Conservation (phyloP, 179 eudicot genomes). For the Spergularia azorica region DNA sequence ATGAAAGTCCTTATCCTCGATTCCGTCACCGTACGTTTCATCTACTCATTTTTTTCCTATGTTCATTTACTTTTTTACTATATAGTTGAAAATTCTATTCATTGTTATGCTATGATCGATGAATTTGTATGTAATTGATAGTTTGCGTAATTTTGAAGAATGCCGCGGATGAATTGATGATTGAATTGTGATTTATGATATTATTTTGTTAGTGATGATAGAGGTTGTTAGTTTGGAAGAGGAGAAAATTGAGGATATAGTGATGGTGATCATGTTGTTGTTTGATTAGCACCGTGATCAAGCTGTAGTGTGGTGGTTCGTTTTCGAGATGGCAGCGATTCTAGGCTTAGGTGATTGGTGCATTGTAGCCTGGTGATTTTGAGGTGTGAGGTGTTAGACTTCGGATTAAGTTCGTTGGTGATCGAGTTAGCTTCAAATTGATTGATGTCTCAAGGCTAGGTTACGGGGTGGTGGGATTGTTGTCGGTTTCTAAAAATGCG, state of each 20-base stretch:
- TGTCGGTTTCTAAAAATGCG: too few species aligned
- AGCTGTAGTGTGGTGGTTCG: neutral
- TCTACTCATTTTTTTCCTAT: neutral
- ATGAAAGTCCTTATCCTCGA: slow-evolving; percentile 93
- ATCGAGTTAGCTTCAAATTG: too few species aligned
- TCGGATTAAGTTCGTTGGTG: too few species aligned
- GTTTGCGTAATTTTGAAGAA: neutral
- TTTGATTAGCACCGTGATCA: too few species aligned
- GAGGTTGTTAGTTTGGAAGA: neutral
- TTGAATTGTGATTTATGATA: neutral
- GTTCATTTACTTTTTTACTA: neutral
- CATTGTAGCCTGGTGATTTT: neutral
- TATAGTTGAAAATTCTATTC: neutral
- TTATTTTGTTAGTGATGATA: neutral
- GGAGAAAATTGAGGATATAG: neutral
- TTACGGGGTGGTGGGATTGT: too few species aligned
- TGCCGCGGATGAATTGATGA: neutral
- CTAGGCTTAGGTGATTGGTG: neutral
- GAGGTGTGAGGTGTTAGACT: neutral
- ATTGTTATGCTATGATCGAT: neutral
- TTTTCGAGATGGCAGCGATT: neutral
- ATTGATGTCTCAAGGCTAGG: too few species aligned
- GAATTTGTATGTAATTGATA: neutral
- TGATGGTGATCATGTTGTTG: neutral
- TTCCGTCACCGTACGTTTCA: slow-evolving; percentile 59